Conservation (phyloP, 176 grass and related monocot species). For the Avena eriantha region DNA sequence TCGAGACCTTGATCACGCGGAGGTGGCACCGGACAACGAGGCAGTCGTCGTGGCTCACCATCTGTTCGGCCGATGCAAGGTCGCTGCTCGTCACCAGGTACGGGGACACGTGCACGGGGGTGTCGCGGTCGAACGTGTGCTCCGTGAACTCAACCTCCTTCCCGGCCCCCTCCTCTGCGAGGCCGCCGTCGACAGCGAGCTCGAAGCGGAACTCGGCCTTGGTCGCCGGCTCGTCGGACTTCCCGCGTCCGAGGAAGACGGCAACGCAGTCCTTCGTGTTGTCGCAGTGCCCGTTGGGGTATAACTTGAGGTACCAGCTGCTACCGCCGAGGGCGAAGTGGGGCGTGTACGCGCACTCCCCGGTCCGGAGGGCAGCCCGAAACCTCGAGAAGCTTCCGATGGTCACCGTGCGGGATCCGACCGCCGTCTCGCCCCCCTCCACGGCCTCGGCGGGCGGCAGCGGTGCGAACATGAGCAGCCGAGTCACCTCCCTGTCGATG, state of each 20-base stretch:
- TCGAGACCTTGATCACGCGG: background rate
- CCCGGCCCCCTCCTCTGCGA: background rate
- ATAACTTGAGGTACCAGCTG: background rate
- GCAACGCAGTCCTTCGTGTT: background rate
- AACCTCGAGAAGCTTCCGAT: background rate
- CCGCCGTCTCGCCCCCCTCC: background rate
- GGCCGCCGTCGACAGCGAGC: background rate
- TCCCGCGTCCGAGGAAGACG: background rate
- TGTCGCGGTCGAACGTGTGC: background rate
- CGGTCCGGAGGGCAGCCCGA: background rate
- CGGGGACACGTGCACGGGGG: background rate
- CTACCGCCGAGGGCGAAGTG: background rate
- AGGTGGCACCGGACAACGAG: background rate
- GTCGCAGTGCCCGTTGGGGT: background rate
- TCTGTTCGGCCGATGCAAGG: background rate
- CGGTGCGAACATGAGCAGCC: background rate
- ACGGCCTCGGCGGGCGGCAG: background rate
- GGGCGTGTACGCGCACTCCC: background rate
- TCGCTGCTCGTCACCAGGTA: conserved; percentile 4
- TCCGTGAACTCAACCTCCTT: background rate
- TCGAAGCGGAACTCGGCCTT: background rate
- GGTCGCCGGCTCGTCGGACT: background rate
- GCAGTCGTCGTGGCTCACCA: background rate
- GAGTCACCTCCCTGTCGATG: background rate
- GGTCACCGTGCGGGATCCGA: background rate